A percentile compares a stretch with the other conserved stretches of the same genome.
Evolutionary conservation across 2,329 filamentous ascomycete genomes (phyloP).

Genomic region (Sporothrix pallida): DNA sequence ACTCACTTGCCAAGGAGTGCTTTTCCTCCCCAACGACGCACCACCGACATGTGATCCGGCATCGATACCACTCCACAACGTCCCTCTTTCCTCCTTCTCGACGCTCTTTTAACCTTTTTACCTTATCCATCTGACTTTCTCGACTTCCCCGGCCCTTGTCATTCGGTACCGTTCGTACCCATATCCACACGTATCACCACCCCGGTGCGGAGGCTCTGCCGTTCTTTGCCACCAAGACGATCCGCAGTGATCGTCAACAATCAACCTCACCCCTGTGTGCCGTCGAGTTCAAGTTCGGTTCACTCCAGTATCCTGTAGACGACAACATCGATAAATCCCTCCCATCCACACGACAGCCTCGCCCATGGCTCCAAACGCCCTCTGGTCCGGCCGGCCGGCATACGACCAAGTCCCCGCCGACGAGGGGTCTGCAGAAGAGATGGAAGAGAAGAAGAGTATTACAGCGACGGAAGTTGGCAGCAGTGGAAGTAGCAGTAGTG

Average conservation of each 20-base stretch:
- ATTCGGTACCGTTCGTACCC: too few species aligned
- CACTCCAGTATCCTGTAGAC: neutral
- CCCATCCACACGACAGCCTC: neutral
- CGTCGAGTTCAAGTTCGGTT: neutral
- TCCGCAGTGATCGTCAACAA: too few species aligned
- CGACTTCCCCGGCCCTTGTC: too few species aligned
- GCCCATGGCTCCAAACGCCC: neutral
- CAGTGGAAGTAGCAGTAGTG: neutral
- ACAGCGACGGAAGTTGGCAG: neutral
- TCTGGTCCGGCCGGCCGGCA: neutral
- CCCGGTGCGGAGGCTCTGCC: too few species aligned
- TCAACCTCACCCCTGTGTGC: too few species aligned
- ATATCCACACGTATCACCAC: too few species aligned
- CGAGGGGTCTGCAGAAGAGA: neutral
- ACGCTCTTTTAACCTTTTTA: too few species aligned
- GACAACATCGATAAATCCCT: neutral
- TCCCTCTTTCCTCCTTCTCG: too few species aligned
- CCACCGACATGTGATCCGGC: neutral
- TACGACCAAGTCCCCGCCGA: neutral
- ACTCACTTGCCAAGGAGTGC: neutral
- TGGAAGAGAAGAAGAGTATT: neutral
- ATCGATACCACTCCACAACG: neutral
- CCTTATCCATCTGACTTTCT: too few species aligned
- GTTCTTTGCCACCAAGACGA: too few species aligned
- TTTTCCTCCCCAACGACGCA: neutral